Evolutionary conservation across 2,329 filamentous ascomycete species (phyloP), one percentile per base, ranked within the genome.

Genomic region (Neonectria sp.): DNA sequence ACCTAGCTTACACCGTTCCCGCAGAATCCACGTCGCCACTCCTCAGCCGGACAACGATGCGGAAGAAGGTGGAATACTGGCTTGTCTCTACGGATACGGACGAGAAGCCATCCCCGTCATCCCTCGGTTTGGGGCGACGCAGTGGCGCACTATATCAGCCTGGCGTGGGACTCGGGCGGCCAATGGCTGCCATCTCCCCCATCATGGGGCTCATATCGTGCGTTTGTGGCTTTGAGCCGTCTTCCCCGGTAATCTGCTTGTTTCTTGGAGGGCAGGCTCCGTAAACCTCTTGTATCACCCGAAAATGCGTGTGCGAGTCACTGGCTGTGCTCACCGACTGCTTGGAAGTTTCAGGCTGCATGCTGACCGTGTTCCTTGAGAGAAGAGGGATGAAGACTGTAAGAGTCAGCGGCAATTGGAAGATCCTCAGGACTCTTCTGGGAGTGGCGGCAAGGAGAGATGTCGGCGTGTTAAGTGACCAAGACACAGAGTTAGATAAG

Each of bases 91-190:
- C 15, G 15, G 37, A 17, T 15, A 17, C 8, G 15, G 6, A 40
- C 37, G 15, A 15, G 37, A 17, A 40, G 15, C 15, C 37, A 40
- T n/a, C 37, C 7, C 37, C 37, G 37, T 40, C 37, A 40, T 40
- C 35, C 35, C 35, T 37, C 31, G 1, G 35, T 3, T 17, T 37
- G 4, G 35, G 35, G 6, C 35, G 35, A 37, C 15, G 35, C 35
- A n/a, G 37, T 40, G 37, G 37, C 37, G 37, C 37, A 40, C 37
- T 15, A n/a, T 40, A 40, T 40, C 17, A 17, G n/a, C 21, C 6
- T n/a, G 51, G 51, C n/a, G 51, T 35, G 9, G 37, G 51, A 53
- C n/a, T 27, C 51, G 33, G 31, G 31, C 51, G 31, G 21, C 51
- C 51, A 35, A 53, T 35, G 2, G 12, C 12, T 24, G n/a, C 29